A percentile compares a stretch with the other conserved stretches of the same genome.
Conservation (phyloP, 169 alveolate genomes). For the Plasmodium inui region DNA sequence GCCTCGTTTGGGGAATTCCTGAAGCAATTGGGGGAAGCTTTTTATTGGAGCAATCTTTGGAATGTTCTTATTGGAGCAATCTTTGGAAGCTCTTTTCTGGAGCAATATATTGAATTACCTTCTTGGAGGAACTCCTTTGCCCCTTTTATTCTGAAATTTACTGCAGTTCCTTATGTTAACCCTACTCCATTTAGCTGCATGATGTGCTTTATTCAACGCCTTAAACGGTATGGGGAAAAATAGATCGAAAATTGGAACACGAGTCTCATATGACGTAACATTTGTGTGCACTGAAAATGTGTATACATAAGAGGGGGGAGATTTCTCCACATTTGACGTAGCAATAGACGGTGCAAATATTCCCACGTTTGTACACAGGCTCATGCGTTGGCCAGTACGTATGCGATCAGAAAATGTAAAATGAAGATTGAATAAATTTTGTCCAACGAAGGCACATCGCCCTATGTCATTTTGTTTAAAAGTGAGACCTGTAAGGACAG, state of each 20-base stretch:
- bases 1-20: neutral
- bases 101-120: neutral
- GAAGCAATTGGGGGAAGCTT: neutral
- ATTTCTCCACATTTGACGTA: neutral
- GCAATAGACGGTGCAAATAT: neutral
- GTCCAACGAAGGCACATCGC: neutral
- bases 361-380: neutral
- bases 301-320: neutral
- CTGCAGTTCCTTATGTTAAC: neutral
- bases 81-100: neutral
- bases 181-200: neutral
- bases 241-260: neutral
- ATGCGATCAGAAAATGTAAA: neutral
- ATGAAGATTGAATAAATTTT: neutral
- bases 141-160: neutral
- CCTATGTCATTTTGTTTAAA: neutral
- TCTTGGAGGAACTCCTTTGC: neutral
- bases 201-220: neutral
- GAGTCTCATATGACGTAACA: neutral
- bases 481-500: neutral
- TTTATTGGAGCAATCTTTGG: too few species aligned
- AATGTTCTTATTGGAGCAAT: too few species aligned
- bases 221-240: neutral
- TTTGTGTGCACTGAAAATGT: neutral
- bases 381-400: neutral